A percentile compares a stretch with the other conserved stretches of the same genome.
Conservation (phyloP, 306 rosid genomes). For the Prinsepia uniflora region DNA sequence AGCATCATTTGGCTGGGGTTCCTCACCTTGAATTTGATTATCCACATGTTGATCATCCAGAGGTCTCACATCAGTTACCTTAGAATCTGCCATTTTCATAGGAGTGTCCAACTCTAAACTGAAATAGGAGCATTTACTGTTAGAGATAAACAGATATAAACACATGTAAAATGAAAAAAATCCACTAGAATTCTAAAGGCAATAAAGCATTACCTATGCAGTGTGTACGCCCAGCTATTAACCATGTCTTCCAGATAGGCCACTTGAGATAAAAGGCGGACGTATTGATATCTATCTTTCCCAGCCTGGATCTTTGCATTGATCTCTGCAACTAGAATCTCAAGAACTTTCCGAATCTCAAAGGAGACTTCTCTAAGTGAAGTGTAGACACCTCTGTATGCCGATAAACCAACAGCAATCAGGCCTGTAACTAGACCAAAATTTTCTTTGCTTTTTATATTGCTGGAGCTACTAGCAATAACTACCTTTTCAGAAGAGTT, state of each 20-base stretch:
- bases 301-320: slow-evolving; percentile 65
- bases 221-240: slow-evolving; percentile 75
- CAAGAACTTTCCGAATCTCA: slow-evolving; percentile 77
- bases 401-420: slow-evolving; percentile 83
- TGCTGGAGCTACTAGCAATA: slow-evolving; percentile 41
- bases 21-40: slow-evolving; percentile 41
- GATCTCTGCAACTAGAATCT: slow-evolving; percentile 60
- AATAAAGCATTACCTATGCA: slow-evolving; percentile 61
- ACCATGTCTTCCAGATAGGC: slow-evolving; percentile 93
- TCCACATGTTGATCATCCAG: slow-evolving; percentile 25
- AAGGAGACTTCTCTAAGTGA: slow-evolving; percentile 76
- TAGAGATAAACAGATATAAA: slow-evolving; percentile 30
- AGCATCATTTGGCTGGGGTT: slow-evolving; percentile 35
- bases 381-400: slow-evolving; percentile 75
- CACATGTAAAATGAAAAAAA: slow-evolving; percentile 2
- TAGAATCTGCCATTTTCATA: slow-evolving; percentile 28
- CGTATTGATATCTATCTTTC: slow-evolving; percentile 68
- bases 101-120: slow-evolving; percentile 72
- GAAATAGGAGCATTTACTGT: slow-evolving; percentile 42
- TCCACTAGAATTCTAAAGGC: slow-evolving; percentile 6
- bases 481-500: slow-evolving; percentile 44
- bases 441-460: slow-evolving; percentile 54
- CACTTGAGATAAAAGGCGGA: slow-evolving; percentile 87
- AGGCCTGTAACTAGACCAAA: slow-evolving; percentile 74
- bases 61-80: slow-evolving; percentile 27